These are phyloP conservation scores for Linderniella brevidens DNA, from an alignment of 257 asterid species.

Conservation along the genomic window DNA sequence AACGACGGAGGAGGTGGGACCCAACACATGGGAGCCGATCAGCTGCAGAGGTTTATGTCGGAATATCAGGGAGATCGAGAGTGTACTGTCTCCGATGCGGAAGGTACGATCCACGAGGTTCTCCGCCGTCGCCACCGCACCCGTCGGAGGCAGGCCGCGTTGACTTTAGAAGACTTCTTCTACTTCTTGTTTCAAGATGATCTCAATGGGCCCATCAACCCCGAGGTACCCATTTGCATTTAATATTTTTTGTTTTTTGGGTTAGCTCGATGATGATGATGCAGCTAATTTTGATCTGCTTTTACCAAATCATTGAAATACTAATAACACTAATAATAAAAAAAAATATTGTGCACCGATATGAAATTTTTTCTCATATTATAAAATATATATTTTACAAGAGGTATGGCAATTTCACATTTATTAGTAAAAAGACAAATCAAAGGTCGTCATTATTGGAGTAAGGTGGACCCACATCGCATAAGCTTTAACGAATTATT, in stretches of 20 bases:
- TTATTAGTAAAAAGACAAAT: too few relatives aligned
- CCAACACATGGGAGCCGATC: conserved; percentile 46
- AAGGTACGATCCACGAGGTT: conserved; percentile 36
- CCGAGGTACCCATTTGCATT: conserved; percentile 28
- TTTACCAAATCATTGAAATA: too few relatives aligned
- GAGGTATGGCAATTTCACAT: too few relatives aligned
- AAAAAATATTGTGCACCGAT: too few relatives aligned
- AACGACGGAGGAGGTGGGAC: conserved; percentile 14
- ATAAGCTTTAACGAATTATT: too few relatives aligned
- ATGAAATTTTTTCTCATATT: too few relatives aligned
- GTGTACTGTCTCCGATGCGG: conserved; percentile 35
- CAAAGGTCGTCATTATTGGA: too few relatives aligned
- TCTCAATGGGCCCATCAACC: conserved; percentile 66
- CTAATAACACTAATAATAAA: too few relatives aligned
- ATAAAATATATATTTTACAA: too few relatives aligned
- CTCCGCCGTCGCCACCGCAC: conserved; percentile 35
- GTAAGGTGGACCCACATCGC: too few relatives aligned
- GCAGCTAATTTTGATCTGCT: background rate
- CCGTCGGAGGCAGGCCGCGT: conserved; percentile 13
- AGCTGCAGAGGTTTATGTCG: conserved; percentile 41
- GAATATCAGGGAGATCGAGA: conserved; percentile 46
- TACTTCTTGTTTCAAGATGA: conserved; percentile 64
- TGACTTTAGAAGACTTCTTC: conserved; percentile 66
- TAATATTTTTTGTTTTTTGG: background rate
- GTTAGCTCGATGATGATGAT: background rate